These are phyloP conservation scores for Venturia pyrina DNA, from an alignment of 2,329 filamentous ascomycete species.

Conservation along the genomic window DNA sequence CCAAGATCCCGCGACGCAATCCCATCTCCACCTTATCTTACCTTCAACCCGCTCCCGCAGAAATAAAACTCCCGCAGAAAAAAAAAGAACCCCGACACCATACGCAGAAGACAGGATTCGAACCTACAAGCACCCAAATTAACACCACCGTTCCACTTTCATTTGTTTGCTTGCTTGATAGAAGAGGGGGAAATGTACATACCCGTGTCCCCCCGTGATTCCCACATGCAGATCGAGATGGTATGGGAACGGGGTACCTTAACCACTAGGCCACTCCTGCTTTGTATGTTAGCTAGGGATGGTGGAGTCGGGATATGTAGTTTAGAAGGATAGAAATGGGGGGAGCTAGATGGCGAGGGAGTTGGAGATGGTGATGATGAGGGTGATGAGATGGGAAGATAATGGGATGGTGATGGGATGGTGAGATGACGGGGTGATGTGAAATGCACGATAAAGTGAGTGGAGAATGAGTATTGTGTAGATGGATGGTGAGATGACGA, in stretches of 20 bases:
- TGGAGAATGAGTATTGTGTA: neutral
- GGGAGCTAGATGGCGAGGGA: neutral
- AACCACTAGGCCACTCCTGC: constrained; percentile 29
- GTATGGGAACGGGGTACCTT: constrained; percentile 29
- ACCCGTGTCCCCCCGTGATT: constrained; percentile 4
- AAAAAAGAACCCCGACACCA: neutral
- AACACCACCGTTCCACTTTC: neutral
- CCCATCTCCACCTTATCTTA: too few species aligned
- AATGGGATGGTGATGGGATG: neutral
- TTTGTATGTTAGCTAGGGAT: constrained; percentile 13
- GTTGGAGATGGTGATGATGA: neutral
- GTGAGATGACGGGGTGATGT: neutral
- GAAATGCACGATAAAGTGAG: neutral
- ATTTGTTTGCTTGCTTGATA: neutral
- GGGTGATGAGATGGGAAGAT: neutral
- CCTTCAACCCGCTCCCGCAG: too few species aligned
- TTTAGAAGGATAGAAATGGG: neutral
- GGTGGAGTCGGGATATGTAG: neutral
- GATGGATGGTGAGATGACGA: neutral
- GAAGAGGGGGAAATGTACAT: neutral
- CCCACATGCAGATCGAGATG: too few species aligned
- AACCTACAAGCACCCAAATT: neutral
- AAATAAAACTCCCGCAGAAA: neutral
- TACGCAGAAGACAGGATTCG: neutral
- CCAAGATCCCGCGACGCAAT: too few species aligned